These are phyloP conservation scores for Malassezia brasiliensis DNA, from an alignment of 1,284 basidiomycete genomes.

Conservation along the genomic window DNA sequence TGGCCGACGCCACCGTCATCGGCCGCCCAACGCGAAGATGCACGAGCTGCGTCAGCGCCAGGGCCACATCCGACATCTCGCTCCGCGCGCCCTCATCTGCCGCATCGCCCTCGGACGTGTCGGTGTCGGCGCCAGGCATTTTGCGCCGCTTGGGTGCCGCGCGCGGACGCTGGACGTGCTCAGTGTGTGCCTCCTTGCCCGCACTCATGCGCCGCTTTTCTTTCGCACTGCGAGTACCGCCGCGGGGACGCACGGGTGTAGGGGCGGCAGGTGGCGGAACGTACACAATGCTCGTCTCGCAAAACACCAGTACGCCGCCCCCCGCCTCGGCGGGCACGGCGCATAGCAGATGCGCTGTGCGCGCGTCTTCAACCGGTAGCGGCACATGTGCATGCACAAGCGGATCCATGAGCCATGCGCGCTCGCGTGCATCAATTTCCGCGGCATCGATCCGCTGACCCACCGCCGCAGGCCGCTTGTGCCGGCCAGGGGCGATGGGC, in stretches of 20 bases:
- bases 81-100: background rate
- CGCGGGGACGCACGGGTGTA: background rate
- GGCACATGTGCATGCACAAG: slow-evolving; percentile 39
- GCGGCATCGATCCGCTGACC: slow-evolving; percentile 18
- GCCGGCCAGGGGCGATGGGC: background rate
- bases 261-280: slow-evolving; percentile 25
- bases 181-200: background rate
- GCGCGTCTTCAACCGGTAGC: slow-evolving; percentile 31
- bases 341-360: slow-evolving; percentile 30
- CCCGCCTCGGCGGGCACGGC: slow-evolving; percentile 30
- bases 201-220: slow-evolving; percentile 1
- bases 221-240: background rate
- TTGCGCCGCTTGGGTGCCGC: background rate
- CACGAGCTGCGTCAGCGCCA: slow-evolving; percentile 12
- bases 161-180: background rate
- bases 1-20: background rate
- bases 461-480: slow-evolving; percentile 31
- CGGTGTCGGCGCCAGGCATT: background rate
- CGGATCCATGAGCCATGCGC: slow-evolving; percentile 23
- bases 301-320: slow-evolving; percentile 40
- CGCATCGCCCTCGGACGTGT: background rate
- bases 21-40: slow-evolving; percentile 17
- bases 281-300: slow-evolving; percentile 31
- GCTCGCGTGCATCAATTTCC: slow-evolving; percentile 23
- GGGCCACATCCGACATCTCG: background rate